Conservation (phyloP, 2,329 filamentous ascomycete species). For the Helotiales sp. region DNA sequence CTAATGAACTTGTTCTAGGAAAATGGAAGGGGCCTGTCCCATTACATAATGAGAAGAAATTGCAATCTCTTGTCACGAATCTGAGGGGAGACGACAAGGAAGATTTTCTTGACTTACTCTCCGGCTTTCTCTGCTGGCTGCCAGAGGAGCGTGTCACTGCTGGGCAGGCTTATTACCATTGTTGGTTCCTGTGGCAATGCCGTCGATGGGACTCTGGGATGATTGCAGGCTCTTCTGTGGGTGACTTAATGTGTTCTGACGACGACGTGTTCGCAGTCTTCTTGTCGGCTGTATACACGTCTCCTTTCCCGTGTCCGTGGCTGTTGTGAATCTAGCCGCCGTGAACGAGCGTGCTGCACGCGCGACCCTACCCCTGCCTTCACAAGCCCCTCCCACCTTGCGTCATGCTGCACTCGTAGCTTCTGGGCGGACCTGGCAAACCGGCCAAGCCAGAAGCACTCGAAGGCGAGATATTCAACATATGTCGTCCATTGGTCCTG, state of each 20-base stretch:
- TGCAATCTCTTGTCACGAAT: slow-evolving; percentile 26
- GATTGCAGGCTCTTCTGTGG: no score
- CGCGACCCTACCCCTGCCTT: no score
- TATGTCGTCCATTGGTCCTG: slow-evolving; percentile 46
- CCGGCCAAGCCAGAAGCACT: slow-evolving; percentile 29
- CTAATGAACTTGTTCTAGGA: slow-evolving; percentile 26
- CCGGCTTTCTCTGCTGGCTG: slow-evolving; percentile 26
- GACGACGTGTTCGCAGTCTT: no score
- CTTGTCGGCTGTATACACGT: no score
- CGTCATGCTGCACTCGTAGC: slow-evolving; percentile 36
- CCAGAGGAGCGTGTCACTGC: slow-evolving; percentile 28
- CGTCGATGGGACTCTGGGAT: no score
- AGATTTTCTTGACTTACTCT: slow-evolving; percentile 25
- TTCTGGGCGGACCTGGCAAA: slow-evolving; percentile 26
- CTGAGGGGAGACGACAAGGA: slow-evolving; percentile 24
- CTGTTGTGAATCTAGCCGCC: no score
- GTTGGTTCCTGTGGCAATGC: no score
- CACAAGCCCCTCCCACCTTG: slow-evolving; percentile 43
- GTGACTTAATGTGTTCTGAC: no score
- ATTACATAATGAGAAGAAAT: slow-evolving; percentile 25
- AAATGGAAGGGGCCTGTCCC: slow-evolving; percentile 28
- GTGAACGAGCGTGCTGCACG: no score
- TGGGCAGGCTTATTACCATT: slow-evolving; percentile 25
- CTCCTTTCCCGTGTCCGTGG: no score
- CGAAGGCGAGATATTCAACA: slow-evolving; percentile 48